These are phyloP conservation scores for Hirschioporus abietinus DNA, from an alignment of 768 basidiomycete species.

Conservation along the genomic window DNA sequence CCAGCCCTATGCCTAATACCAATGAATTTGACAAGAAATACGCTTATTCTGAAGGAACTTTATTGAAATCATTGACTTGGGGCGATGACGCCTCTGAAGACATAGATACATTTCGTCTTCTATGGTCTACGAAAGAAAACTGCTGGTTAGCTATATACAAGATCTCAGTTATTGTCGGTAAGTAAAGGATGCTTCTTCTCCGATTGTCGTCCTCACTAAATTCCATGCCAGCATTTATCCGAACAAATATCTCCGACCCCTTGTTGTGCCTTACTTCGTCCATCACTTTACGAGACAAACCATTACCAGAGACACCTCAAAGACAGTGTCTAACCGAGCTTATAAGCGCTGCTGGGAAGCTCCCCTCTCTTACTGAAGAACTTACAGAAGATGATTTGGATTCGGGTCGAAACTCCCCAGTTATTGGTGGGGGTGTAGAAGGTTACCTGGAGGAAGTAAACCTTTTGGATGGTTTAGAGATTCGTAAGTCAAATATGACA, in stretches of 20 bases:
- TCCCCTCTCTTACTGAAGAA: not conserved
- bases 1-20: constrained; percentile 75
- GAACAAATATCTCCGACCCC: constrained; percentile 64
- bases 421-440: constrained; percentile 29
- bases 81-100: constrained; percentile 45
- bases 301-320: constrained; percentile 41
- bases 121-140: constrained; percentile 56
- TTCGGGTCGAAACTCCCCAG: not conserved
- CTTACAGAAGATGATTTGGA: constrained; percentile 12
- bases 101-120: constrained; percentile 53
- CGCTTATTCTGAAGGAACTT: constrained; percentile 69
- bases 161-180: constrained; percentile 74
- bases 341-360: constrained; percentile 5
- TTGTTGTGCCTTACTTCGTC: constrained; percentile 81
- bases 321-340: constrained; percentile 26
- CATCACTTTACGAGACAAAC: constrained; percentile 81
- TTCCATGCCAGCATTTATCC: constrained; percentile 56
- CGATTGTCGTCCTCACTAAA: not conserved
- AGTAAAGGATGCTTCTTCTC: constrained; percentile 25
- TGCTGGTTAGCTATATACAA: constrained; percentile 80
- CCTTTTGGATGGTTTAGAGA: constrained; percentile 59
- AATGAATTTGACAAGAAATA: constrained; percentile 72
- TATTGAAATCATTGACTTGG: constrained; percentile 70
- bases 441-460: constrained; percentile 61
- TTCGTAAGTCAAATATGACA: constrained; percentile 38